Evolutionary conservation across 352 stramenopile genomes (phyloP).

Genomic region (Phytophthora cryptogea): DNA sequence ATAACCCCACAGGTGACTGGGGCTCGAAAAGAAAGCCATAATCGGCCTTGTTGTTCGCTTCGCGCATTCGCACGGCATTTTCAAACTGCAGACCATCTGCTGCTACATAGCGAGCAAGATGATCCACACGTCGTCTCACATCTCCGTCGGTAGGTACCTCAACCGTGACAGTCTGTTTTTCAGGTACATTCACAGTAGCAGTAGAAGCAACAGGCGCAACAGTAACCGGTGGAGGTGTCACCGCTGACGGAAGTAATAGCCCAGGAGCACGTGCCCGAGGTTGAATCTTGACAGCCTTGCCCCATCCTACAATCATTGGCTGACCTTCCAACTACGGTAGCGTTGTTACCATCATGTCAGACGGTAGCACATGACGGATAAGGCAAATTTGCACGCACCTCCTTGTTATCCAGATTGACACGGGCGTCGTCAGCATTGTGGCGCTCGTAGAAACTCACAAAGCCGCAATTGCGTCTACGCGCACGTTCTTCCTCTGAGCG

Average conservation of each 20-base stretch:
- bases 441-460: constrained; percentile 94
- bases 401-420: constrained; percentile 64
- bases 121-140: constrained; percentile 45
- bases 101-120: constrained; percentile 63
- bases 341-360: constrained; percentile 3
- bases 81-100: constrained; percentile 72
- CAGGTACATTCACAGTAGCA: constrained; percentile 2
- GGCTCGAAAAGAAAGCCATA: constrained; percentile 65
- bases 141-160: constrained; percentile 40
- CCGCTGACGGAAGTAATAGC: constrained; percentile 12
- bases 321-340: constrained; percentile 65
- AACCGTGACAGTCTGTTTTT: constrained; percentile 39
- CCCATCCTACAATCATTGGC: constrained; percentile 79
- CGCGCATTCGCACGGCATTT: constrained; percentile 53
- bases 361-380: neutral
- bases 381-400: constrained; percentile 43
- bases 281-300: constrained; percentile 83
- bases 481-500: constrained; percentile 92
- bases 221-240: constrained; percentile 11
- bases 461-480: constrained; percentile 92
- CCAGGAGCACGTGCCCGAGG: constrained; percentile 20
- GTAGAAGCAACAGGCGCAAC: neutral
- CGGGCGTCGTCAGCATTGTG: constrained; percentile 85
- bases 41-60: constrained; percentile 42
- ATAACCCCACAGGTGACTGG: constrained; percentile 42